phyloP scores from a whole-genome alignment of 352 stramenopile genomes.

The Peronosclerospora sorghi region DNA sequence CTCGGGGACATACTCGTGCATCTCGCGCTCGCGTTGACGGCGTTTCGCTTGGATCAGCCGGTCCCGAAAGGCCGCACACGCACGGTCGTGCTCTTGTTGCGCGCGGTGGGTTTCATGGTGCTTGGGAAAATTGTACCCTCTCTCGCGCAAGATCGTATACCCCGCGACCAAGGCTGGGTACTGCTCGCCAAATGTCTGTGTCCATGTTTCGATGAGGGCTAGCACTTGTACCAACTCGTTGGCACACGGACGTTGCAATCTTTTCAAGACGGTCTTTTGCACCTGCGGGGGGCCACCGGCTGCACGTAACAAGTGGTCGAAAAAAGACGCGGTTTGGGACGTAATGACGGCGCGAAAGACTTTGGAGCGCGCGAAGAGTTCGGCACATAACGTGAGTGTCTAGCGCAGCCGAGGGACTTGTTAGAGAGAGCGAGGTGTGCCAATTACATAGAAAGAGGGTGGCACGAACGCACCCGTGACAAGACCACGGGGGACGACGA shows the following conservation, averaged over 20 bases:
- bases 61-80: conserved; percentile 8
- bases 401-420: too few relatives aligned
- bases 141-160: conserved; percentile 30
- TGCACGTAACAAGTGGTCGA: conserved; percentile 30
- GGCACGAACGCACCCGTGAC: conserved; percentile 10
- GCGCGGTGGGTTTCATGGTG: conserved; percentile 16
- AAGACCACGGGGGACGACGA: conserved; percentile 12
- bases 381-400: conserved; percentile 25
- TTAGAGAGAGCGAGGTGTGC: too few relatives aligned
- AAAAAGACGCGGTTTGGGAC: conserved; percentile 31
- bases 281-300: conserved; percentile 30
- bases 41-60: conserved; percentile 19
- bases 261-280: conserved; percentile 19
- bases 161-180: conserved; percentile 51
- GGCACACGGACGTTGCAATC: conserved; percentile 6
- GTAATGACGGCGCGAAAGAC: conserved; percentile 38
- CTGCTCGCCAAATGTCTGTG: conserved; percentile 36
- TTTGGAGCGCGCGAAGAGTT: conserved; percentile 50
- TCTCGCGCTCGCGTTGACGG: conserved; percentile 30
- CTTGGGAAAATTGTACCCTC: conserved; percentile 45
- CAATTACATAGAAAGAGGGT: not conserved
- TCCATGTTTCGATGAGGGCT: conserved; percentile 50
- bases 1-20: conserved; percentile 36
- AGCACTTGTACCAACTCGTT: conserved; percentile 29
- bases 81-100: conserved; percentile 3